Percentiles rank a stretch among this genome's conserved stretches.
These are phyloP conservation scores for Fistulifera pelliculosa DNA, from an alignment of 108 stramenopile genomes.

Conservation along the genomic window DNA sequence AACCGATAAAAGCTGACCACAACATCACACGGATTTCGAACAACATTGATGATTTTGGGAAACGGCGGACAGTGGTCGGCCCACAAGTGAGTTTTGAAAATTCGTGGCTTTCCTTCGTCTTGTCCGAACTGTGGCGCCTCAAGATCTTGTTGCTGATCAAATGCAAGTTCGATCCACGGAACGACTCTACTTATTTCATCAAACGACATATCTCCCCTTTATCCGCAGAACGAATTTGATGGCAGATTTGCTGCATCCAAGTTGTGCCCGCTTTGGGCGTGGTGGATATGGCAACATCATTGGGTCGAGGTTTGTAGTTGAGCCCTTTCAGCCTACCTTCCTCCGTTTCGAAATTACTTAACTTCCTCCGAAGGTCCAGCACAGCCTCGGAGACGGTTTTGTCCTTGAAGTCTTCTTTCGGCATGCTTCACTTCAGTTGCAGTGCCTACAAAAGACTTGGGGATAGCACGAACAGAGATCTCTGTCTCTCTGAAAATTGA, in stretches of 20 bases:
- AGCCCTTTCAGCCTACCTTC: slow-evolving; percentile 29
- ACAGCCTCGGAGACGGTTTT: too few relatives aligned
- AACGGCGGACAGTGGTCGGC: slow-evolving; percentile 29
- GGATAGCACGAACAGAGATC: too few relatives aligned
- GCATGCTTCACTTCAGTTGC: too few relatives aligned
- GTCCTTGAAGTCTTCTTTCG: too few relatives aligned
- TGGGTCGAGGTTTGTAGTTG: slow-evolving; percentile 16
- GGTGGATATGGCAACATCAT: slow-evolving; percentile 38
- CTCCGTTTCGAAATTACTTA: slow-evolving; percentile 35
- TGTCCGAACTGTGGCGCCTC: slow-evolving; percentile 27
- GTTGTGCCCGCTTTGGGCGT: slow-evolving; percentile 43
- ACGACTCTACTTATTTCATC: slow-evolving; percentile 34
- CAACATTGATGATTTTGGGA: slow-evolving; percentile 29
- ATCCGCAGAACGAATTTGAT: slow-evolving; percentile 29
- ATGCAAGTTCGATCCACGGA: slow-evolving; percentile 36
- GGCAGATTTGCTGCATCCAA: slow-evolving; percentile 48
- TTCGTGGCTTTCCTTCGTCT: slow-evolving; percentile 13
- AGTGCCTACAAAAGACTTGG: too few relatives aligned
- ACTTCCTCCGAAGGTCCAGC: slow-evolving; percentile 2
- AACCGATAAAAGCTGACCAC: slow-evolving; percentile 30
- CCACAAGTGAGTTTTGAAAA: slow-evolving; percentile 44
- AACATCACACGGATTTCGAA: slow-evolving; percentile 35
- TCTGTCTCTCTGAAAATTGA: too few relatives aligned
- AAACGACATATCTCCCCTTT: slow-evolving; percentile 39
- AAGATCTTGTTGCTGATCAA: slow-evolving; percentile 34